Evolutionary conservation across 2,329 filamentous ascomycete species (phyloP), one percentile per base, ranked within the genome.

Genomic region (Microdochium bolleyi): DNA sequence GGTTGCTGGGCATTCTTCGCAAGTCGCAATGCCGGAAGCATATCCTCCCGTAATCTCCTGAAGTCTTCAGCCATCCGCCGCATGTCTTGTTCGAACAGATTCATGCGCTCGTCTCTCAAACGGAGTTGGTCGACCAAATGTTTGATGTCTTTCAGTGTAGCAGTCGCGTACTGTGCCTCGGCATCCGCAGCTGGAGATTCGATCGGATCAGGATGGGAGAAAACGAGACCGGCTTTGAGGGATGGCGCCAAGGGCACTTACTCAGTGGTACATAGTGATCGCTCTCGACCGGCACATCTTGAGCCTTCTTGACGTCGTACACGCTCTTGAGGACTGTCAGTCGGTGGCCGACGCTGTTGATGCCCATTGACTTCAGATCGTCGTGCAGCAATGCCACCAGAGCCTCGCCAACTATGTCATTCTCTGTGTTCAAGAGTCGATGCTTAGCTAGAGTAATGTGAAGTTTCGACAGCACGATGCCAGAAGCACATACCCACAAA

Each of bases 261-360:
- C 92, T 94, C 50, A 94, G 76, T 37, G 94, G 94, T 51, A 96
- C 81, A 67, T 96, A 99, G 69, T 97, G 89, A 63, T 96, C 92
- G 56, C 87, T 85, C 65, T 97, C 92, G 61, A 96, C 82, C 16
- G 89, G 87, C 55, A 97, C 83, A 62, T 95, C 91, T 65, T 96
- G 92, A 58, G 90, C 90, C 68, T 92, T 87, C 74, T 99, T 99
- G 64, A 94, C 86, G 65, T 97, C 92, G 72, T 96, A 97, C 52
- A 97, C 91, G 62, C 85, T 92, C 73, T 96, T 97, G 54, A 99
- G 79, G 54, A 99, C 95, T 22, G 91, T 95, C 62, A 99, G 77
- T 55, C 94, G 86, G 73, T 99, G 94, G 41, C 94, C 94, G 49
- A 96, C 90, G 71, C 92, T 97, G 57, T 78, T 77, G 58, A 99